A percentile compares a stretch with the other conserved stretches of the same genome.
Evolutionary conservation across 192 early-diverging fungal genomes (phyloP).

Genomic region (Coemansia sp.): DNA sequence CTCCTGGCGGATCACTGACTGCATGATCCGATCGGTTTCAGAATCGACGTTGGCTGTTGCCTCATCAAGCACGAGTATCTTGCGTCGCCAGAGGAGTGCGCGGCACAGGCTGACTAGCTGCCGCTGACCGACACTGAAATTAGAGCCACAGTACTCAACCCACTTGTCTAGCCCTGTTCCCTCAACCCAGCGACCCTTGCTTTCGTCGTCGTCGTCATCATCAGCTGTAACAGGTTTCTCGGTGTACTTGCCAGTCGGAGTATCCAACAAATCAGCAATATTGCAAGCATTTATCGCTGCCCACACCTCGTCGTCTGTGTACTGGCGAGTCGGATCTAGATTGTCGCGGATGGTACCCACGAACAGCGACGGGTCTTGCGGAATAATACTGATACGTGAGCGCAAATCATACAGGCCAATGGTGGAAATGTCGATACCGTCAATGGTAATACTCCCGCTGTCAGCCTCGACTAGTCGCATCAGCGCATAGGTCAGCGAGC

Average conservation of each 20-base stretch:
- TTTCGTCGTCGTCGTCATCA: background rate
- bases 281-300: conserved; percentile 54
- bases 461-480: conserved; percentile 71
- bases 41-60: conserved; percentile 49
- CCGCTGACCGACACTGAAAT: conserved; percentile 73
- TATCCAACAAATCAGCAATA: conserved; percentile 49
- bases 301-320: conserved; percentile 72
- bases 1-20: conserved; percentile 59
- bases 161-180: conserved; percentile 25
- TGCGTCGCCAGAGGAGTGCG: no score
- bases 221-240: conserved; percentile 8
- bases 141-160: conserved; percentile 57
- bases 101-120: conserved; percentile 38
- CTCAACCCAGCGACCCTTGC: conserved; percentile 3
- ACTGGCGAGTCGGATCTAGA: conserved; percentile 63
- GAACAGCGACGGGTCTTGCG: conserved; percentile 74
- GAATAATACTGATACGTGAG: conserved; percentile 65
- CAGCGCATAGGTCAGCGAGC: conserved; percentile 63
- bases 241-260: background rate
- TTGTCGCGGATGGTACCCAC: conserved; percentile 70
- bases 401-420: conserved; percentile 66
- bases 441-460: conserved; percentile 62
- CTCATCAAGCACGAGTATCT: no score
- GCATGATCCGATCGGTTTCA: conserved; percentile 64
- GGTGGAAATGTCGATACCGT: conserved; percentile 60